phyloP scores from a whole-genome alignment of 108 stramenopile genomes.

The Cyclotella baltica region DNA sequence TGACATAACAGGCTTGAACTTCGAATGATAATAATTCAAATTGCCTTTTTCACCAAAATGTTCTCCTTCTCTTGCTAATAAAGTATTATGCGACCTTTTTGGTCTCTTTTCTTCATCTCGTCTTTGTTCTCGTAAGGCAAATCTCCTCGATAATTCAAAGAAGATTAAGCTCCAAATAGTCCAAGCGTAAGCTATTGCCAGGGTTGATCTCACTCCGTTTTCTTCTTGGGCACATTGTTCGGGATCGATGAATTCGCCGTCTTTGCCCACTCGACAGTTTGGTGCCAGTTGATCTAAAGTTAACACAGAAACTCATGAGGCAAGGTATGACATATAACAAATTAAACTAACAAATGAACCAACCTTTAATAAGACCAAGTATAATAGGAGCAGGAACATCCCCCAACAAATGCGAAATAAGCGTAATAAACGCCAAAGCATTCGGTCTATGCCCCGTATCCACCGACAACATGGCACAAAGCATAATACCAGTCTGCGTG shows the following conservation, averaged over 20 bases:
- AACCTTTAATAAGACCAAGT: constrained; percentile 44
- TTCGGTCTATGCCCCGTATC: constrained; percentile 53
- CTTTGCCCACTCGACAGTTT: constrained; percentile 37
- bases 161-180: constrained; percentile 43
- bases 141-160: constrained; percentile 48
- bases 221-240: constrained; percentile 41
- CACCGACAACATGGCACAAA: constrained; percentile 51
- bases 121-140: constrained; percentile 36
- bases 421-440: constrained; percentile 52
- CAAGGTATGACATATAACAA: not conserved
- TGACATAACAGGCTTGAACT: constrained; percentile 36
- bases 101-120: constrained; percentile 11
- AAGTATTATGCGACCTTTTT: constrained; percentile 7
- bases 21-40: constrained; percentile 46
- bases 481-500: constrained; percentile 49
- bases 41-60: constrained; percentile 15
- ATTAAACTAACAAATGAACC: not conserved
- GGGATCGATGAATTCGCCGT: constrained; percentile 43
- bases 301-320: not conserved
- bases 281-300: constrained; percentile 51
- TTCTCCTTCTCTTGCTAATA: constrained; percentile 1
- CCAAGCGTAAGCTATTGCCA: constrained; percentile 55
- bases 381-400: constrained; percentile 55
- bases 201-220: constrained; percentile 38
- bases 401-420: constrained; percentile 44